Percentiles rank a stretch among this genome's conserved stretches.
These are phyloP conservation scores for Fraxinus excelsior DNA, from an alignment of 257 asterid species.

Conservation along the genomic window DNA sequence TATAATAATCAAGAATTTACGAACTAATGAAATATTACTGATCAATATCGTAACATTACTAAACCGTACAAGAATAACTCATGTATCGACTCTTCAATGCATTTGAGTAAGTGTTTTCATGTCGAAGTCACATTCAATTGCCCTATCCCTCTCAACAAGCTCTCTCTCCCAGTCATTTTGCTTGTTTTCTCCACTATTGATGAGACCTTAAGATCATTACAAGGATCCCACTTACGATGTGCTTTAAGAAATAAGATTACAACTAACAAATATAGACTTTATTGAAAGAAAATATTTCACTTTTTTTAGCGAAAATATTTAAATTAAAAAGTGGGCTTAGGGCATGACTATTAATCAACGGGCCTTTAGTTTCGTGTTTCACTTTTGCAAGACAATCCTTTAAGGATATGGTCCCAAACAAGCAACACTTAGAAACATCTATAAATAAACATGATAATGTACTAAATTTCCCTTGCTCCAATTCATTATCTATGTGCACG, in stretches of 20 bases:
- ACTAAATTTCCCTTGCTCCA: neutral
- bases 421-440: constrained; percentile 24
- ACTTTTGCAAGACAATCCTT: constrained; percentile 48
- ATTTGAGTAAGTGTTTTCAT: constrained; percentile 24
- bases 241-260: neutral
- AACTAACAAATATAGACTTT: constrained; percentile 1
- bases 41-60: too few species aligned
- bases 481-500: constrained; percentile 47
- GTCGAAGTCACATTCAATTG: constrained; percentile 42
- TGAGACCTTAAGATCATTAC: constrained; percentile 22
- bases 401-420: constrained; percentile 36
- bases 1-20: too few species aligned
- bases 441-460: constrained; percentile 14
- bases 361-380: constrained; percentile 32
- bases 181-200: constrained; percentile 23
- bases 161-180: constrained; percentile 35
- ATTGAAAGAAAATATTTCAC: neutral
- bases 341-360: constrained; percentile 2
- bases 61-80: too few species aligned
- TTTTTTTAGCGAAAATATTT: neutral
- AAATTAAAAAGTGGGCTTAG: neutral
- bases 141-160: constrained; percentile 3
- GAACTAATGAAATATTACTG: too few species aligned
- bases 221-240: constrained; percentile 35
- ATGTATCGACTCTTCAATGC: neutral